phyloP scores from a whole-genome alignment of 306 rosid genomes.

The Lathyrus oleraceus region DNA sequence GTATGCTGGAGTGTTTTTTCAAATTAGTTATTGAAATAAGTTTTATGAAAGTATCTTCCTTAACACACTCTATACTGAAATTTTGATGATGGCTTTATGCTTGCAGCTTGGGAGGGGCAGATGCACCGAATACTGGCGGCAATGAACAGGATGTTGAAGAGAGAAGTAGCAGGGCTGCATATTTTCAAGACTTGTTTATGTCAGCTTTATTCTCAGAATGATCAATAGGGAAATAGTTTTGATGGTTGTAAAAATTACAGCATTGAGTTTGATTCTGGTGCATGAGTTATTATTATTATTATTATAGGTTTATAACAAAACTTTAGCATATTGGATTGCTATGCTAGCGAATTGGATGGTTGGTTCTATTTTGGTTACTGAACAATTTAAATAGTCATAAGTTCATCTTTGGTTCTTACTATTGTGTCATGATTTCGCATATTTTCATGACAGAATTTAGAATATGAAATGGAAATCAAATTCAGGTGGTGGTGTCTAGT shows the following conservation, averaged over 20 bases:
- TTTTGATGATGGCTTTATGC: conserved; percentile 19
- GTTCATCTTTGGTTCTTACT: background rate
- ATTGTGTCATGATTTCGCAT: background rate
- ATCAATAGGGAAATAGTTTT: background rate
- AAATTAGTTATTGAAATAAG: background rate
- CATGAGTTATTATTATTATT: conserved; percentile 14
- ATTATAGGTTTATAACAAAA: background rate
- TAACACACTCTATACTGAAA: conserved; percentile 1
- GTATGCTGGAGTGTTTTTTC: too few relatives aligned
- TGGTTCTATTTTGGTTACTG: conserved; percentile 18
- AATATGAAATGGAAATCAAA: background rate
- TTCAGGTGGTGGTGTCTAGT: background rate
- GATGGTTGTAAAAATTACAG: background rate
- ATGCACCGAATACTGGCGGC: conserved; percentile 34
- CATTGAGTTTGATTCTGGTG: conserved; percentile 30
- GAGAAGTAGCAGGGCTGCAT: conserved; percentile 57
- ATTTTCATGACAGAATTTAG: background rate
- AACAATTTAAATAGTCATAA: conserved; percentile 17
- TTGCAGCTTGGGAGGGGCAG: conserved; percentile 47
- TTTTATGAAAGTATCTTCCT: conserved; percentile 3
- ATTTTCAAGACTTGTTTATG: conserved; percentile 57
- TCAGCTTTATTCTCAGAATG: conserved; percentile 54
- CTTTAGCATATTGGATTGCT: background rate
- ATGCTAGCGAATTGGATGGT: conserved; percentile 23
- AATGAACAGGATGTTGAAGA: conserved; percentile 52